Conservation (phyloP, 768 basidiomycete species). For the Hericium erinaceus region DNA sequence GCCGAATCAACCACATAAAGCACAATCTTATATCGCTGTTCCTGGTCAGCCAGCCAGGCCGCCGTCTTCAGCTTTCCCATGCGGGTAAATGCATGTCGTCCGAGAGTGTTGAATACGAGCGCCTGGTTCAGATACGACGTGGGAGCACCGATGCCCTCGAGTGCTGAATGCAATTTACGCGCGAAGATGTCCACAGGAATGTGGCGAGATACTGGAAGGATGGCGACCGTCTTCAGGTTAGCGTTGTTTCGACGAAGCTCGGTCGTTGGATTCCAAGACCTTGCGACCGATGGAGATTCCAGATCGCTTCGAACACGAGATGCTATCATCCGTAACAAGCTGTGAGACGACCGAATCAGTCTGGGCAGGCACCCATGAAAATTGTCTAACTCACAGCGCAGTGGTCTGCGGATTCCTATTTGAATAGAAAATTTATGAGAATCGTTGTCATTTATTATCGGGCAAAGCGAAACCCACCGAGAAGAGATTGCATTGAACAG, state of each 20-base stretch:
- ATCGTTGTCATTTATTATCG: not conserved
- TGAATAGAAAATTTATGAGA: not conserved
- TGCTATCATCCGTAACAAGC: slow-evolving; percentile 82
- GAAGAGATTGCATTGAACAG: slow-evolving; percentile 96
- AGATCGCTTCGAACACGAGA: slow-evolving; percentile 83
- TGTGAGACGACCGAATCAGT: not conserved
- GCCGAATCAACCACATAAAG: slow-evolving; percentile 95
- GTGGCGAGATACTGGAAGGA: slow-evolving; percentile 78
- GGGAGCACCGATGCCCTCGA: slow-evolving; percentile 90
- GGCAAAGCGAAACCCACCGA: slow-evolving; percentile 33
- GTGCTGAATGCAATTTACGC: slow-evolving; percentile 74
- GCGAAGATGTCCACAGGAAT: slow-evolving; percentile 89
- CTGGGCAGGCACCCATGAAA: not conserved
- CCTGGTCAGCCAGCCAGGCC: slow-evolving; percentile 91
- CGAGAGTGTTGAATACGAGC: slow-evolving; percentile 84
- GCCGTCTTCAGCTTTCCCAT: slow-evolving; percentile 97
- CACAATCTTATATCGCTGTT: slow-evolving; percentile 88
- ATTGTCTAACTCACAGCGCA: slow-evolving; percentile 49
- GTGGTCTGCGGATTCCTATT: slow-evolving; percentile 76
- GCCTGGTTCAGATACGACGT: slow-evolving; percentile 93
- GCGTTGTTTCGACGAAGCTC: slow-evolving; percentile 71
- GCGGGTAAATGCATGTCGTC: slow-evolving; percentile 88
- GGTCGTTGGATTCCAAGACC: slow-evolving; percentile 39
- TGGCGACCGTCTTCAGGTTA: slow-evolving; percentile 91
- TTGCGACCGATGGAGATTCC: slow-evolving; percentile 45